Evolutionary conservation across 495 filamentous ascomycete genomes (phyloP).

Genomic region (Penicillium odoratum): DNA sequence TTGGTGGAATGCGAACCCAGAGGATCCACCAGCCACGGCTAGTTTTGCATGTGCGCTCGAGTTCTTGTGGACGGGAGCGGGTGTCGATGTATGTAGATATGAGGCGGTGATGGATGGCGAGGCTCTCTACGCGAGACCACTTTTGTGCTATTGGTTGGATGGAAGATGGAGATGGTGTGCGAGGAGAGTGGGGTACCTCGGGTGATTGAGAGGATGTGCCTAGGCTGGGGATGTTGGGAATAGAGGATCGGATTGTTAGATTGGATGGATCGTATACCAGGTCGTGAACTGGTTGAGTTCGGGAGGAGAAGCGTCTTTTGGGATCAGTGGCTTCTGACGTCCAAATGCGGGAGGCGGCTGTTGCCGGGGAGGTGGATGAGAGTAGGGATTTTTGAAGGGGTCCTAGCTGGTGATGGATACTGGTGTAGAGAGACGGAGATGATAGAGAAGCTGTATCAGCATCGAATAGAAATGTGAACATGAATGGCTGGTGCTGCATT

Average conservation of each 20-base stretch:
- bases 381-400: constrained; percentile 74
- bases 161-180: constrained; percentile 68
- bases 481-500: constrained; percentile 71
- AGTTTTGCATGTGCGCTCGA: constrained; percentile 90
- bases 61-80: constrained; percentile 55
- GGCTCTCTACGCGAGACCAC: constrained; percentile 84
- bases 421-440: constrained; percentile 71
- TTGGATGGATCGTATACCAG: constrained; percentile 80
- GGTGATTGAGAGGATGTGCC: constrained; percentile 13
- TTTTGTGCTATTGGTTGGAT: constrained; percentile 52
- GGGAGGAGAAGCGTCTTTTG: constrained; percentile 28
- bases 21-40: constrained; percentile 94
- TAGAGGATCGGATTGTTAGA: constrained; percentile 75
- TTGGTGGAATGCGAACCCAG: constrained; percentile 70
- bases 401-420: constrained; percentile 76
- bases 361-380: constrained; percentile 60
- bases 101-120: constrained; percentile 86
- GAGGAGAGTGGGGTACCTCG: constrained; percentile 19
- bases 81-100: constrained; percentile 71
- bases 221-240: constrained; percentile 86
- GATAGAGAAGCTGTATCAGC: constrained; percentile 64
- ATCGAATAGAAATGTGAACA: constrained; percentile 87
- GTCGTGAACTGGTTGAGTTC: constrained; percentile 66
- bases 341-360: constrained; percentile 50
- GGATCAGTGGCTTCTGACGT: constrained; percentile 29